phyloP scores from a whole-genome alignment of 768 basidiomycete species.

The Leccinum broughii region DNA sequence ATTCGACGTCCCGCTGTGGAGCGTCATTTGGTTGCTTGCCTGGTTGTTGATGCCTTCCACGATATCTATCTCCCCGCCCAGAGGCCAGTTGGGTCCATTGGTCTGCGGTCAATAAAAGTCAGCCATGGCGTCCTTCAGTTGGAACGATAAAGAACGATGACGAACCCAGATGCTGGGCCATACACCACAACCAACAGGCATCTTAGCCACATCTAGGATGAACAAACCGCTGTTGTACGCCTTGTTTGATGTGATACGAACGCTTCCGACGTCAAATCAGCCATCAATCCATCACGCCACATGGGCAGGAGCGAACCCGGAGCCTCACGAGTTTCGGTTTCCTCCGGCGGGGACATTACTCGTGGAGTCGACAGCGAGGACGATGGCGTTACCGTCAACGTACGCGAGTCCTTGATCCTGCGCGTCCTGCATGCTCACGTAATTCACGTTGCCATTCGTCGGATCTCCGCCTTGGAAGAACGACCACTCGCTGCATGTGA shows the following conservation, averaged over 20 bases:
- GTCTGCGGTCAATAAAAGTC: constrained; percentile 25
- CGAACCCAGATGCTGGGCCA: constrained; percentile 59
- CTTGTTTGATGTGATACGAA: constrained; percentile 66
- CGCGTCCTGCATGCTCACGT: constrained; percentile 49
- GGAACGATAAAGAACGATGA: constrained; percentile 18
- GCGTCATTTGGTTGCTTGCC: constrained; percentile 58
- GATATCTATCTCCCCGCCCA: constrained; percentile 66
- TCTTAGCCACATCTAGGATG: constrained; percentile 65
- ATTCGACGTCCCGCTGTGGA: constrained; percentile 55
- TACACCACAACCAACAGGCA: constrained; percentile 68
- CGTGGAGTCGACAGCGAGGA: constrained; percentile 62
- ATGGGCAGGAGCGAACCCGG: background rate
- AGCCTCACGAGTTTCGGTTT: constrained; percentile 51
- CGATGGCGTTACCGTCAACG: constrained; percentile 54
- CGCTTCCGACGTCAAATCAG: constrained; percentile 35
- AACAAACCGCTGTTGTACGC: constrained; percentile 63
- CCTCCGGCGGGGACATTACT: constrained; percentile 47
- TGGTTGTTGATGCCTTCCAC: constrained; percentile 69
- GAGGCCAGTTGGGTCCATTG: constrained; percentile 55
- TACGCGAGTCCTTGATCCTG: constrained; percentile 53
- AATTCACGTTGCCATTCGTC: constrained; percentile 69
- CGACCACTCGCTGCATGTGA: constrained; percentile 52
- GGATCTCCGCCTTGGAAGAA: constrained; percentile 65
- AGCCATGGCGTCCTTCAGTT: background rate
- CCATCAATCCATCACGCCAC: constrained; percentile 2